These are phyloP conservation scores for Glycine soja DNA, from an alignment of 306 rosid genomes.

Conservation along the genomic window DNA sequence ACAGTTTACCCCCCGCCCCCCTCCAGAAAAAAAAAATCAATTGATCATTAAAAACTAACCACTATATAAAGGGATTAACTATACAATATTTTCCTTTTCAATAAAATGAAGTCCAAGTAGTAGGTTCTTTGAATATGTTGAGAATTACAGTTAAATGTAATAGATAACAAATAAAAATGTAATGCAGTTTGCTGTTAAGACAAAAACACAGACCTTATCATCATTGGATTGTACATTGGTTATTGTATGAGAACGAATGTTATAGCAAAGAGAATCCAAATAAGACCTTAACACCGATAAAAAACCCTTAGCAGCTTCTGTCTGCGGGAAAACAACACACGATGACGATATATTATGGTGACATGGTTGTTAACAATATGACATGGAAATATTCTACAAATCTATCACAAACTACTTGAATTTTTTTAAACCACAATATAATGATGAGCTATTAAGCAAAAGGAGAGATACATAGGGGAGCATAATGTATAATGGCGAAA, in stretches of 20 bases:
- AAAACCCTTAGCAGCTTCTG: conserved; percentile 89
- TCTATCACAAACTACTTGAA: conserved; percentile 16
- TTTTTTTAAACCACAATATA: conserved; percentile 23
- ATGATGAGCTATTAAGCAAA: conserved; percentile 1
- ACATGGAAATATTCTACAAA: conserved; percentile 17
- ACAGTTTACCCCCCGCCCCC: no score
- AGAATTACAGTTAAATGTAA: background rate
- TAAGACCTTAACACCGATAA: conserved; percentile 75
- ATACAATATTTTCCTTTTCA: no score
- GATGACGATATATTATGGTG: background rate
- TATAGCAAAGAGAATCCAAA: conserved; percentile 90
- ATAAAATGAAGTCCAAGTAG: no score
- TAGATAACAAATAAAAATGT: conserved; percentile 26
- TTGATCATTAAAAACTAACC: no score
- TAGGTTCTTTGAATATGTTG: no score
- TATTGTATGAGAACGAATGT: conserved; percentile 94
- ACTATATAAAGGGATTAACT: no score
- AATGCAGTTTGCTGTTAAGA: conserved; percentile 9
- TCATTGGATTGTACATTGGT: conserved; percentile 97
- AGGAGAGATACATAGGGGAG: background rate
- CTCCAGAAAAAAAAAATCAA: no score
- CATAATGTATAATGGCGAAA: conserved; percentile 20
- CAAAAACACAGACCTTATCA: conserved; percentile 77
- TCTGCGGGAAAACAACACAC: conserved; percentile 50
- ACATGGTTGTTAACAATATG: background rate